These are phyloP conservation scores for Chenopodium formosanum DNA, from an alignment of 148 eudicot genomes.

Conservation along the genomic window DNA sequence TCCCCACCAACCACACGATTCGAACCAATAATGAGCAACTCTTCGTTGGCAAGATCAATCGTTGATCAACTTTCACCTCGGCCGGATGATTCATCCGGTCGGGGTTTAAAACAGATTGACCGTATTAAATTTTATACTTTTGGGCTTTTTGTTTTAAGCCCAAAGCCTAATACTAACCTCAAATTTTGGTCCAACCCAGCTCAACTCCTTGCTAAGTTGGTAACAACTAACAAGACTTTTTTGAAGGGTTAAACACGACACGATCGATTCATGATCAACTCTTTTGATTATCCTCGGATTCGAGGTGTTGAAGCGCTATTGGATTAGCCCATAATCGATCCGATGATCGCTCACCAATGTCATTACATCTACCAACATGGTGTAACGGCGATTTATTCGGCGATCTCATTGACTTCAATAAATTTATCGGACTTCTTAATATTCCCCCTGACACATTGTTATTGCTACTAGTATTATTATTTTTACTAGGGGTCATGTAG, in stretches of 20 bases:
- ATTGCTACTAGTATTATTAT: not conserved
- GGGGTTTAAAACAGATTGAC: too few relatives aligned
- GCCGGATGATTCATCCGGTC: not conserved
- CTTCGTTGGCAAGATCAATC: not conserved
- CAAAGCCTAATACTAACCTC: not conserved
- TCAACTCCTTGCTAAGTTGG: not conserved
- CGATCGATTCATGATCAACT: not conserved
- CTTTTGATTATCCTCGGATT: not conserved
- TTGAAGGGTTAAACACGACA: not conserved
- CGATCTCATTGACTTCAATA: not conserved
- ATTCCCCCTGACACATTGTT: not conserved
- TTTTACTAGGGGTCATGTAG: not conserved
- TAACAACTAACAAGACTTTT: too few relatives aligned
- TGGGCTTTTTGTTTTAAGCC: not conserved
- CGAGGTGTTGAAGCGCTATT: not conserved
- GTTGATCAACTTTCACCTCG: not conserved
- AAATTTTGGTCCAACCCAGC: not conserved
- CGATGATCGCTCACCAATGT: constrained; percentile 11
- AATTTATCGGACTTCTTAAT: not conserved
- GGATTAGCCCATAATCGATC: not conserved
- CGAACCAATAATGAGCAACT: not conserved
- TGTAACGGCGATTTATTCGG: constrained; percentile 10
- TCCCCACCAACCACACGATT: not conserved
- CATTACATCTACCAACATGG: constrained; percentile 6
- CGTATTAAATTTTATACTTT: too few relatives aligned